Evolutionary conservation across 345 rosid species (phyloP).

Genomic region (Pseudoturritis turrita): DNA sequence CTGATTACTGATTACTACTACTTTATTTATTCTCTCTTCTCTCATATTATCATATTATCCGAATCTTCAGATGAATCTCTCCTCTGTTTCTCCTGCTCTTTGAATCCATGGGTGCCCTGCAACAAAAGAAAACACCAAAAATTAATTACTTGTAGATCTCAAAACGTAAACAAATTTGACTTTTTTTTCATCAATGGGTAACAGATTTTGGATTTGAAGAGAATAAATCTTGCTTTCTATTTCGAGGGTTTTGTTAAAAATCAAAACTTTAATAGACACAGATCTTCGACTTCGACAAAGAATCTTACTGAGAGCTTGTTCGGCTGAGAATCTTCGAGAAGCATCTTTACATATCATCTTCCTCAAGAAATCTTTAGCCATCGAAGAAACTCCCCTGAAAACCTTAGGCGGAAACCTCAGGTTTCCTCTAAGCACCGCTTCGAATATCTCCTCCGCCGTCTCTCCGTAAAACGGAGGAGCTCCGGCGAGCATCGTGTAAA

Average conservation of each 20-base stretch:
- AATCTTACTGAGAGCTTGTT: slow-evolving; percentile 69
- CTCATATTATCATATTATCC: not conserved
- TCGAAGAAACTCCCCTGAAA: slow-evolving; percentile 46
- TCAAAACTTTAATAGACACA: not conserved
- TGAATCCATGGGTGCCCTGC: slow-evolving; percentile 70
- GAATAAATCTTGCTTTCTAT: not conserved
- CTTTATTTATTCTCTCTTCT: slow-evolving; percentile 2
- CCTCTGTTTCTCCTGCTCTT: slow-evolving; percentile 43
- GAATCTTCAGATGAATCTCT: slow-evolving; percentile 22
- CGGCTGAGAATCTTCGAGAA: slow-evolving; percentile 64
- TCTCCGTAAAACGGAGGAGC: slow-evolving; percentile 72
- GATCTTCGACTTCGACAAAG: not conserved
- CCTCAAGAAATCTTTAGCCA: slow-evolving; percentile 69
- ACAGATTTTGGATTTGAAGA: not conserved
- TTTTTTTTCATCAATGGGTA: not conserved
- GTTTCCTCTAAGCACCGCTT: slow-evolving; percentile 58
- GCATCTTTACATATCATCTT: slow-evolving; percentile 72
- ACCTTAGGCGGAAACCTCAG: slow-evolving; percentile 54
- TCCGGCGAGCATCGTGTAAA: slow-evolving; percentile 75
- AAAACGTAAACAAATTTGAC: not conserved
- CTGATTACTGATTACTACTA: not conserved
- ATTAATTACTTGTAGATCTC: not conserved
- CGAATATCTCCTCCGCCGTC: slow-evolving; percentile 59
- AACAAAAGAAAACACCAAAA: not conserved
- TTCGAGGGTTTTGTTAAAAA: not conserved